Conservation (phyloP, 306 rosid genomes). For the Pterocarpus macrocarpus region DNA sequence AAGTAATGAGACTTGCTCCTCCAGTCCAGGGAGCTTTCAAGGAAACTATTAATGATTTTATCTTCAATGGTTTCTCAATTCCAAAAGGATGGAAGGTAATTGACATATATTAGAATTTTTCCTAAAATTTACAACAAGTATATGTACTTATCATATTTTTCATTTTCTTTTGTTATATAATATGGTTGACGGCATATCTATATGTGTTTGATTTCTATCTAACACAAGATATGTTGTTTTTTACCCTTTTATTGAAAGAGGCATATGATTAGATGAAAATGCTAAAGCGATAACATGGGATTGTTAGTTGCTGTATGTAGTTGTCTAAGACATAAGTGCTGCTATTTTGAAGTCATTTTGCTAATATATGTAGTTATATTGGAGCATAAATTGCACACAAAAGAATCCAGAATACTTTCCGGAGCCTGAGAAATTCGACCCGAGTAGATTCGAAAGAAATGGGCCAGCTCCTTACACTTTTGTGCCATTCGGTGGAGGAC, state of each 20-base stretch:
- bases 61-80: constrained; percentile 83
- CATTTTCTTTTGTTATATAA: neutral
- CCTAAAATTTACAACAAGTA: neutral
- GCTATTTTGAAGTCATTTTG: neutral
- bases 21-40: constrained; percentile 95
- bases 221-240: too few relatives aligned
- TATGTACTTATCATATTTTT: neutral
- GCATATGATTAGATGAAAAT: neutral
- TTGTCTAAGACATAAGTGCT: neutral
- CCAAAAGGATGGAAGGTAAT: constrained; percentile 97
- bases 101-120: neutral
- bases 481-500: constrained; percentile 94
- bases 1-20: constrained; percentile 89
- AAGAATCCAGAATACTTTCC: constrained; percentile 64
- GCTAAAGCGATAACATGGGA: neutral
- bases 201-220: neutral
- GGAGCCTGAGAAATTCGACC: constrained; percentile 78
- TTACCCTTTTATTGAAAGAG: neutral
- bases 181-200: neutral
- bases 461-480: constrained; percentile 89
- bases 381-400: constrained; percentile 89
- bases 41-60: constrained; percentile 77
- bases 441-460: constrained; percentile 78
- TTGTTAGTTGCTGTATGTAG: neutral
- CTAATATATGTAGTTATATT: constrained; percentile 62